Evolutionary conservation across 352 stramenopile genomes (phyloP).

Genomic region (Globisporangium okanoganense): DNA sequence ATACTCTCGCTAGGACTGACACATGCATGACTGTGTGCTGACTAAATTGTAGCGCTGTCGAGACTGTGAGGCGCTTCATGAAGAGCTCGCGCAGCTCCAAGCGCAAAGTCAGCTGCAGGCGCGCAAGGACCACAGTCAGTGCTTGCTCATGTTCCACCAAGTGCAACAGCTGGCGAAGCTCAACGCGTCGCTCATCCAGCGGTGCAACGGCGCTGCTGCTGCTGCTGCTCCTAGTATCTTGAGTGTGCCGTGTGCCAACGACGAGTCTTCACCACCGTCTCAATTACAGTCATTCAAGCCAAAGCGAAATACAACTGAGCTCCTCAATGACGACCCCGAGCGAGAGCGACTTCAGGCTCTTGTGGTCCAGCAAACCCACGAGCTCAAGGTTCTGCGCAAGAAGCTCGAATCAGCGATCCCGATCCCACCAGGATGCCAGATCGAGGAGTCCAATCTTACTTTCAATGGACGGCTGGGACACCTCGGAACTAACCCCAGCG

Average conservation of each 20-base stretch:
- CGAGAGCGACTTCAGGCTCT: constrained; percentile 26
- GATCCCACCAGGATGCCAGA: constrained; percentile 8
- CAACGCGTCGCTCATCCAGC: constrained; percentile 21
- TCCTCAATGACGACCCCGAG: constrained; percentile 7
- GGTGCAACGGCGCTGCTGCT: not conserved
- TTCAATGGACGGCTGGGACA: constrained; percentile 3
- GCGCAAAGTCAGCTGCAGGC: constrained; percentile 21
- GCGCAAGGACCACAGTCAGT: constrained; percentile 29
- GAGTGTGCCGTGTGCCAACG: not conserved
- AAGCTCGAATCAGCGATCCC: constrained; percentile 16
- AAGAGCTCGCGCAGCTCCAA: constrained; percentile 19
- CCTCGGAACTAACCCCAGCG: not conserved
- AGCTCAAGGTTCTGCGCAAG: constrained; percentile 23
- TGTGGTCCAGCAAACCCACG: constrained; percentile 36
- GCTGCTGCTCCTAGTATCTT: not conserved
- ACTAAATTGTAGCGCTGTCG: constrained; percentile 9
- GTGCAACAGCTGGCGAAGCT: constrained; percentile 40
- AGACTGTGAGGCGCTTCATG: constrained; percentile 12
- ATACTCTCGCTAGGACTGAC: no score
- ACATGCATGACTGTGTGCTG: not conserved
- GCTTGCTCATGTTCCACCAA: constrained; percentile 37
- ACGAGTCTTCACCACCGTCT: no score
- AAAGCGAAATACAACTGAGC: not conserved
- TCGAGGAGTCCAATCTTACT: constrained; percentile 11
- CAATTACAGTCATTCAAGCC: not conserved